Evolutionary conservation across 495 filamentous ascomycete species (phyloP).

Genomic region (Xylaria nigripes): DNA sequence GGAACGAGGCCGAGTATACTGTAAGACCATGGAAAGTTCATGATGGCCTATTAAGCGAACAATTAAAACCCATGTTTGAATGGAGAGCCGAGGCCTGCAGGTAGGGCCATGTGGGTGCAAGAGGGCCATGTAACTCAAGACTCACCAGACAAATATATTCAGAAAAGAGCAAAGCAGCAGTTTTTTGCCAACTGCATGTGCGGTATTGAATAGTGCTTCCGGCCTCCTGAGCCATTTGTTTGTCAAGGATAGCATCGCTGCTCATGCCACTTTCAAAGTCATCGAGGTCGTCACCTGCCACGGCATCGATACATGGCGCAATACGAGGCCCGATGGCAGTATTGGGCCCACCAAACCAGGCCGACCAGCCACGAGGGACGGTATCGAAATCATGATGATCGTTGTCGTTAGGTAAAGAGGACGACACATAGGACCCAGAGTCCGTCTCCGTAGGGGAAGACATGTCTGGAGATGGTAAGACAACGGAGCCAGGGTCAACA

Average conservation of each 20-base stretch:
- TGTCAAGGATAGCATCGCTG: slow-evolving; percentile 47
- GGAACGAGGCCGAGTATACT: slow-evolving; percentile 80
- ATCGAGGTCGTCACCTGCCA: slow-evolving; percentile 18
- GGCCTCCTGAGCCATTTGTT: slow-evolving; percentile 72
- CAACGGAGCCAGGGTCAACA: not conserved
- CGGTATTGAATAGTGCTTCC: slow-evolving; percentile 75
- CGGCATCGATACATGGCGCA: slow-evolving; percentile 31
- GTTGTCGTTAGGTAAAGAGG: slow-evolving; percentile 9
- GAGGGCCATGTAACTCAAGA: not conserved
- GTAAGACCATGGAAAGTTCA: slow-evolving; percentile 90
- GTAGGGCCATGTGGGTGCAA: not conserved
- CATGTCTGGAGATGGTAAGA: not conserved
- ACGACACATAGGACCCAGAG: slow-evolving; percentile 7
- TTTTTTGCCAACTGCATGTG: slow-evolving; percentile 90
- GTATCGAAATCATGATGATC: slow-evolving; percentile 3
- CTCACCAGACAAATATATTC: slow-evolving; percentile 77
- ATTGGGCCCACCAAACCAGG: slow-evolving; percentile 31
- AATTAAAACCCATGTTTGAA: not conserved
- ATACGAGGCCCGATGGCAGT: slow-evolving; percentile 37
- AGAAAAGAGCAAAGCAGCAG: slow-evolving; percentile 76
- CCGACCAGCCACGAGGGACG: slow-evolving; percentile 19
- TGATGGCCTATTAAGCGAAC: slow-evolving; percentile 52
- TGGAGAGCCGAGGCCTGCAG: not conserved
- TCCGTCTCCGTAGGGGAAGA: slow-evolving; percentile 18
- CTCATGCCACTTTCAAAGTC: slow-evolving; percentile 35